Conservation (phyloP, 2,329 filamentous ascomycete genomes). For the Triangularia verruculosa region DNA sequence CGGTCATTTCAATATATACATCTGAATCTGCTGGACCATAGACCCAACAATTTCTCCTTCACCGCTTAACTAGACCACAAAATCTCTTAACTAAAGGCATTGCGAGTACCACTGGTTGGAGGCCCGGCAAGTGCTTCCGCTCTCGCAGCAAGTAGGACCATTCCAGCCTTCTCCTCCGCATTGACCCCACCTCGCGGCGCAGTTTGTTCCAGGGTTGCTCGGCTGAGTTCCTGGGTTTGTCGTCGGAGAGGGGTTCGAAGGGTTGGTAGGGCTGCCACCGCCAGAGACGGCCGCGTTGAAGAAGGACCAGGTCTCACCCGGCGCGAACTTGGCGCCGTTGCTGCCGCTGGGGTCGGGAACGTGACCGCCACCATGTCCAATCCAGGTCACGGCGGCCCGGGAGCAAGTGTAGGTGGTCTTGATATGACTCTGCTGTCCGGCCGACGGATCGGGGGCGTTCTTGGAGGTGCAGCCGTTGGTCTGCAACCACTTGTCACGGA, state of each 20-base stretch:
- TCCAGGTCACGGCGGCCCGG: conserved; percentile 22
- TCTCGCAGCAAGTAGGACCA: conserved; percentile 35
- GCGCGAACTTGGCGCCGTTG: conserved; percentile 22
- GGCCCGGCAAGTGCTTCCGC: conserved; percentile 32
- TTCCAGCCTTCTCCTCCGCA: conserved; percentile 35
- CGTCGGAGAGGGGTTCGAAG: neutral
- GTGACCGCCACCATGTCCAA: conserved; percentile 25
- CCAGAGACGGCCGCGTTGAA: conserved; percentile 15
- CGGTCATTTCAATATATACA: too few species aligned
- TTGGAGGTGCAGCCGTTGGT: conserved; percentile 22
- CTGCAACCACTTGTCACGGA: conserved; percentile 21
- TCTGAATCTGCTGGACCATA: too few species aligned
- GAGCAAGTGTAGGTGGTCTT: conserved; percentile 22
- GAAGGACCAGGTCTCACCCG: conserved; percentile 24
- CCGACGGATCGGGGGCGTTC: conserved; percentile 15
- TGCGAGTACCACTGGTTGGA: conserved; percentile 35
- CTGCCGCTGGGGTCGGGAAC: conserved; percentile 20
- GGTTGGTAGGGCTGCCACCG: neutral
- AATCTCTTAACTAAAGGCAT: conserved; percentile 27
- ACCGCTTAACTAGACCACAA: too few species aligned
- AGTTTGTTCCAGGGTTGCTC: conserved; percentile 17
- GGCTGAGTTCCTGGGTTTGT: conserved; percentile 1
- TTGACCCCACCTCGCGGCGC: conserved; percentile 33
- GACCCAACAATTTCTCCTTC: too few species aligned
- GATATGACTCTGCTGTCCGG: conserved; percentile 16